Base-by-base conservation (phyloP, 2,329 filamentous ascomycete species). In the Trichoderma breve region DNA sequence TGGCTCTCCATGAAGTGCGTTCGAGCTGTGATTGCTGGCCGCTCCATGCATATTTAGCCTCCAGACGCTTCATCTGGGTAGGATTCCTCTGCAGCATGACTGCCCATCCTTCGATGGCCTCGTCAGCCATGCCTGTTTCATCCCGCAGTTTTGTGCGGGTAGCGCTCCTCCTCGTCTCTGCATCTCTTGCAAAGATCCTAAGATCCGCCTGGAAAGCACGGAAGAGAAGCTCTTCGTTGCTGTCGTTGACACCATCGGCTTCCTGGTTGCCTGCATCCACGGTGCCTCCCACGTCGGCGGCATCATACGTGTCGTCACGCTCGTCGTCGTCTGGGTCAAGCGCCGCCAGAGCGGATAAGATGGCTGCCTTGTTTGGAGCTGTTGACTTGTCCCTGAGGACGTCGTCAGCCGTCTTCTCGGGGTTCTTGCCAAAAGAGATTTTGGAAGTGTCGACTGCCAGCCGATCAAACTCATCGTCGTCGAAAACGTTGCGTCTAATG, bases 281-380 rank as follows among this genome's bases (percentile, higher is more conserved):
- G 0, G 93, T 93, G 26, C 95, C 95, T 43, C 96, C 96, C 2
- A 98, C 94, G 78, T 98, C 96, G 64, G 90, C 93, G 2, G 91
- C 90, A 77, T 99, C 96, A 79, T 99, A 99, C 0, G 95, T 98
- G 80, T 99, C 96, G 80, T 99, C 96, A 43, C 94, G 89, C 83
- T 99, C 96, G 80, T 99, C 96, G 75, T 98, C 96, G 76, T 98
- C 95, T 0, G 91, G 92, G 82, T 98, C 95, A 76, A 98, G 98
- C 0, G 92, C 88, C 18, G 94, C 93, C 3, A 98, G 88, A 0
- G 95, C 95, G 3, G 95, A 93, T 28, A 97, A 84, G 76, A 98
- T 97, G 12, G 94, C 92, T 0, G 94, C 93, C 82, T 97, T 97
- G 76, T 91, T 90, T 2, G 91, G 89, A 4, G 91, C 89, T 1